Evolutionary conservation across 495 filamentous ascomycete species (phyloP).

Genomic region (Hypomontagnella monticulosa): DNA sequence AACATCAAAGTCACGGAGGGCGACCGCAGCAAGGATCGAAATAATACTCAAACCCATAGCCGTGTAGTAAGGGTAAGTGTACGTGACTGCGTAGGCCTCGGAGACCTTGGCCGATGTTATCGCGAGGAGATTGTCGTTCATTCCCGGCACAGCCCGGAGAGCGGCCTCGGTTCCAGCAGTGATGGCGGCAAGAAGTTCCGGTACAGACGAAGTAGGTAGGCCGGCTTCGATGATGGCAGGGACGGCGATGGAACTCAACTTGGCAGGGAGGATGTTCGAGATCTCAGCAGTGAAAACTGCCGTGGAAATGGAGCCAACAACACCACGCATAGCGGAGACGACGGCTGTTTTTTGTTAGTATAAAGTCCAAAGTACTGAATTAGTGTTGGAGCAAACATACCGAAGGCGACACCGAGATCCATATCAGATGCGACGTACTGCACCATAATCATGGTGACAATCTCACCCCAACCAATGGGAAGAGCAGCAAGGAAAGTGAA

Average conservation of each 20-base stretch:
- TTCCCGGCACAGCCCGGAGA: constrained; percentile 53
- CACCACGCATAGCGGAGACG: constrained; percentile 46
- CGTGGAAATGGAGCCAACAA: constrained; percentile 31
- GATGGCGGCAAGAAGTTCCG: constrained; percentile 50
- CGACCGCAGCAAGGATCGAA: constrained; percentile 7
- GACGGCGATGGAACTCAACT: constrained; percentile 48
- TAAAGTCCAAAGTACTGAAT: background rate
- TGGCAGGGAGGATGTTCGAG: constrained; percentile 49
- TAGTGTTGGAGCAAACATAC: constrained; percentile 44
- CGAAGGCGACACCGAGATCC: constrained; percentile 57
- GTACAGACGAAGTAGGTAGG: constrained; percentile 51
- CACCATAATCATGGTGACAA: constrained; percentile 30
- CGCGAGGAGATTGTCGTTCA: constrained; percentile 50
- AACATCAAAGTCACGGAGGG: constrained; percentile 20
- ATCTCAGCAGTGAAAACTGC: constrained; percentile 57
- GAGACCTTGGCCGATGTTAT: constrained; percentile 26
- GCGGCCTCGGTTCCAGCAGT: constrained; percentile 31
- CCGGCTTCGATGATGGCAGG: constrained; percentile 52
- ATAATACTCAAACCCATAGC: constrained; percentile 6
- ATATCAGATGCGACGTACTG: constrained; percentile 26
- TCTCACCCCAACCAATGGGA: constrained; percentile 28
- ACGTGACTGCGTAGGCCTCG: constrained; percentile 10
- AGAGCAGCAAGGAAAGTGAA: constrained; percentile 22
- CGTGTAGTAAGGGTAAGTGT: constrained; percentile 19
- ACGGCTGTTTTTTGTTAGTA: constrained; percentile 45